Conservation (phyloP, 2,329 filamentous ascomycete genomes). For the Colletotrichum sp. region DNA sequence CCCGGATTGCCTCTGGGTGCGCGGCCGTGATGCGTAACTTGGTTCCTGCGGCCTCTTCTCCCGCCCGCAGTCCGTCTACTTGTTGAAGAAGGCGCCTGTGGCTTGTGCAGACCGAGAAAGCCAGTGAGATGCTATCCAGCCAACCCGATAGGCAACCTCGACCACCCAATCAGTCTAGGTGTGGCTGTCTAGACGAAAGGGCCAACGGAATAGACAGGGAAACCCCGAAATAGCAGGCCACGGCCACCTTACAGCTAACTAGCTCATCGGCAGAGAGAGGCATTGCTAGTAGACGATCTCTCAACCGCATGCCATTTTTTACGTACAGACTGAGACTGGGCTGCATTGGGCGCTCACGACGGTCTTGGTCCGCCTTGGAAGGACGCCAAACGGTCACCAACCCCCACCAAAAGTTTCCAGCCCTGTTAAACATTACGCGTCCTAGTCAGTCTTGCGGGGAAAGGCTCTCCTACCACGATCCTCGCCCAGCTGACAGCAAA, state of each 20-base stretch:
- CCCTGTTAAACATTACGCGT: constrained; percentile 17
- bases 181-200: not conserved
- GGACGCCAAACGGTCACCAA: not conserved
- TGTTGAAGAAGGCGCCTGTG: not conserved
- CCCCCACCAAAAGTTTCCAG: not conserved
- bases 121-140: not conserved
- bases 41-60: not conserved
- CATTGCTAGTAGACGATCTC: not conserved
- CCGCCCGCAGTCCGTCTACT: not conserved
- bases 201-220: not conserved
- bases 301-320: not conserved
- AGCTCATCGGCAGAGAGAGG: not conserved
- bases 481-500: not conserved
- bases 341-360: constrained; percentile 1
- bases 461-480: not conserved
- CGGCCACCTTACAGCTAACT: not conserved
- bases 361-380: not conserved
- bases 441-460: constrained; percentile 5
- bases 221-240: not conserved
- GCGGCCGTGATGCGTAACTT: not conserved
- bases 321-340: not conserved
- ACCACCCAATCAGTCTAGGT: not conserved
- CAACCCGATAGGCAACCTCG: not conserved
- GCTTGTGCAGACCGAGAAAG: not conserved
- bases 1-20: not conserved